Evolutionary conservation across 305 asterid genomes (phyloP).

Genomic region (Fraxinus angustifolia): DNA sequence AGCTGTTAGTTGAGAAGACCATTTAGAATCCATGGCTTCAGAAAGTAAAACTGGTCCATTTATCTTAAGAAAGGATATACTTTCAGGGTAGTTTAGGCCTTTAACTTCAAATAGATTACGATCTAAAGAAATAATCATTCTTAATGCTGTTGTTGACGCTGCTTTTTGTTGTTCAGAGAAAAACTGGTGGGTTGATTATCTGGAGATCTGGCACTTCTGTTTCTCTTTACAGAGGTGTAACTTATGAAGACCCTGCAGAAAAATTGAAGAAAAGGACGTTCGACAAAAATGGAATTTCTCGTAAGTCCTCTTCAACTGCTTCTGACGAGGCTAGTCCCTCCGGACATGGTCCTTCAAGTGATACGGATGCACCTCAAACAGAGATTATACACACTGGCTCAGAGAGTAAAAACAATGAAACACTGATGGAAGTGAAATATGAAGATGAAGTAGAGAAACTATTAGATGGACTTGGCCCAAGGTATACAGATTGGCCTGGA

Average conservation of each 20-base stretch:
- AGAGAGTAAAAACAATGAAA: slow-evolving; percentile 30
- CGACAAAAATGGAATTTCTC: slow-evolving; percentile 38
- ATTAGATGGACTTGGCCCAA: slow-evolving; percentile 76
- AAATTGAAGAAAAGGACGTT: slow-evolving; percentile 34
- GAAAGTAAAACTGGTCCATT: neutral
- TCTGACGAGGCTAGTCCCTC: slow-evolving; percentile 29
- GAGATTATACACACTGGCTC: slow-evolving; percentile 25
- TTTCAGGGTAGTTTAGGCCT: neutral
- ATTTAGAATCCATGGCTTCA: neutral
- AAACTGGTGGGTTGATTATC: slow-evolving; percentile 93
- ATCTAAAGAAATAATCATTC: slow-evolving; percentile 4
- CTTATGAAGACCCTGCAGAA: slow-evolving; percentile 50
- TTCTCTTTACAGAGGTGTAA: slow-evolving; percentile 77
- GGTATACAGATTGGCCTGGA: slow-evolving; percentile 94
- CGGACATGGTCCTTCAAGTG: slow-evolving; percentile 20
- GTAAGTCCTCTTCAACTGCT: slow-evolving; percentile 25
- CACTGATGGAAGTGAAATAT: slow-evolving; percentile 51
- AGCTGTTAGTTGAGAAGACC: slow-evolving; percentile 1
- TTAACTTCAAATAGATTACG: neutral
- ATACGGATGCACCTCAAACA: slow-evolving; percentile 28
- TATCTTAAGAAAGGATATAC: neutral
- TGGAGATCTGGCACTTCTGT: slow-evolving; percentile 97
- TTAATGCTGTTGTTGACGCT: slow-evolving; percentile 11
- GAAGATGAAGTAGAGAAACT: slow-evolving; percentile 75
- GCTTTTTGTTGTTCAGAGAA: slow-evolving; percentile 54